Conservation (phyloP, 2,329 filamentous ascomycete genomes). For the Mycosphaerella arachidis region DNA sequence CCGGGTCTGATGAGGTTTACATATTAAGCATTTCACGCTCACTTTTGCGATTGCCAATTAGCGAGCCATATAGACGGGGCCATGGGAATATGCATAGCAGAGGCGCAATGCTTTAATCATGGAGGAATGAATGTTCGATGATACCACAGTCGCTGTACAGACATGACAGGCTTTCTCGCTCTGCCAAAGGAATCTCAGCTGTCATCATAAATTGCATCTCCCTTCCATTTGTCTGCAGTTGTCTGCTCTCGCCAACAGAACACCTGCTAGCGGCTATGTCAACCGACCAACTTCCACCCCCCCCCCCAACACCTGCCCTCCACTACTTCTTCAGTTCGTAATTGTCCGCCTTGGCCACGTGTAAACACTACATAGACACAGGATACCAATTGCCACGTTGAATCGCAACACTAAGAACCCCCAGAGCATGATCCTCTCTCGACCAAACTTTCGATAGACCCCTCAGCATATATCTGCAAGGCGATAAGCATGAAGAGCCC, state of each 20-base stretch:
- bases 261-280: too few species aligned
- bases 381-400: neutral
- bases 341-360: neutral
- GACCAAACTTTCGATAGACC: neutral
- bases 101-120: constrained; percentile 1
- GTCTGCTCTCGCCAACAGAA: neutral
- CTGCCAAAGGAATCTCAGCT: neutral
- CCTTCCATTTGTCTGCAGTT: neutral
- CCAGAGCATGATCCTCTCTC: neutral
- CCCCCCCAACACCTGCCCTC: too few species aligned
- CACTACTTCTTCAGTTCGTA: too few species aligned
- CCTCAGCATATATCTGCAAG: neutral
- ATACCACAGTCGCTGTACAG: neutral
- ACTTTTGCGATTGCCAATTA: constrained; percentile 1
- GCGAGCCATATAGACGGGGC: constrained; percentile 1
- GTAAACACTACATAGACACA: neutral
- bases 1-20: constrained; percentile 62
- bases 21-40: constrained; percentile 40
- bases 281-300: too few species aligned
- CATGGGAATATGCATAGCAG: constrained; percentile 6
- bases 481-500: neutral
- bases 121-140: neutral
- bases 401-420: neutral
- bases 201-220: neutral
- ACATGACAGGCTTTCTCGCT: neutral